A percentile compares a stretch with the other conserved stretches of the same genome.
phyloP scores from a whole-genome alignment of 495 filamentous ascomycete species.

The Hypoxylon lenormandii region DNA sequence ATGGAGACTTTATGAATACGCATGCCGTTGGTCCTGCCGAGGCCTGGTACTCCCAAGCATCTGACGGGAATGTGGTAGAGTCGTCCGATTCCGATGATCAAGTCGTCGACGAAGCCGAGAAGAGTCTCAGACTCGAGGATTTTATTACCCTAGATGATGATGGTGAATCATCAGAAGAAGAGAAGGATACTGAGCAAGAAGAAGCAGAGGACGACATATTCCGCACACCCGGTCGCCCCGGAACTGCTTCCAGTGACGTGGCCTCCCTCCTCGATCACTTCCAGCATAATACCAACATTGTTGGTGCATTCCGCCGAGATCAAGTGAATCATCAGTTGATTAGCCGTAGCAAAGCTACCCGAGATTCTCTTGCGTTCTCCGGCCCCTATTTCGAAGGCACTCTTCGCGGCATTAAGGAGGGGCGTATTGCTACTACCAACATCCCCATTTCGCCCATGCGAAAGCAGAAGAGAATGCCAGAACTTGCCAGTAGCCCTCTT shows the following conservation, averaged over 20 bases:
- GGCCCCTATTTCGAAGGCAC: slow-evolving; percentile 64
- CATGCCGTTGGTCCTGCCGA: slow-evolving; percentile 78
- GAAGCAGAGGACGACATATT: slow-evolving; percentile 60
- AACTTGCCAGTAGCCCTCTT: slow-evolving; percentile 57
- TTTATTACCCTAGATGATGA: slow-evolving; percentile 75
- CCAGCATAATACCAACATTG: slow-evolving; percentile 70
- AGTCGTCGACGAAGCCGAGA: slow-evolving; percentile 73
- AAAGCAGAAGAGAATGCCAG: slow-evolving; percentile 59
- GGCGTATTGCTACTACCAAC: slow-evolving; percentile 66
- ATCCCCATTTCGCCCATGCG: slow-evolving; percentile 66
- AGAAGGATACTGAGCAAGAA: slow-evolving; percentile 60
- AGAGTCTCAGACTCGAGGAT: slow-evolving; percentile 73
- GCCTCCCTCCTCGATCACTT: slow-evolving; percentile 71
- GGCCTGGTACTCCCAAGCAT: slow-evolving; percentile 78
- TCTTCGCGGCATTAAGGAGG: slow-evolving; percentile 67
- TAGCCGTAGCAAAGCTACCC: slow-evolving; percentile 67
- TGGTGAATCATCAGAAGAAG: slow-evolving; percentile 65
- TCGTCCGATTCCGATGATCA: slow-evolving; percentile 63
- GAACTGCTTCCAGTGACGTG: slow-evolving; percentile 66
- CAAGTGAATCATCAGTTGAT: slow-evolving; percentile 78
- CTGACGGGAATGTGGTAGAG: slow-evolving; percentile 60
- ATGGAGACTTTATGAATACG: slow-evolving; percentile 68
- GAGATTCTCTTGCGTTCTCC: slow-evolving; percentile 66
- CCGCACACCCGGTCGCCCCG: slow-evolving; percentile 65
- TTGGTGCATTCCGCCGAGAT: slow-evolving; percentile 82